Base-by-base conservation (phyloP, 2,329 filamentous ascomycete genomes). In the Fusarium sp. region DNA sequence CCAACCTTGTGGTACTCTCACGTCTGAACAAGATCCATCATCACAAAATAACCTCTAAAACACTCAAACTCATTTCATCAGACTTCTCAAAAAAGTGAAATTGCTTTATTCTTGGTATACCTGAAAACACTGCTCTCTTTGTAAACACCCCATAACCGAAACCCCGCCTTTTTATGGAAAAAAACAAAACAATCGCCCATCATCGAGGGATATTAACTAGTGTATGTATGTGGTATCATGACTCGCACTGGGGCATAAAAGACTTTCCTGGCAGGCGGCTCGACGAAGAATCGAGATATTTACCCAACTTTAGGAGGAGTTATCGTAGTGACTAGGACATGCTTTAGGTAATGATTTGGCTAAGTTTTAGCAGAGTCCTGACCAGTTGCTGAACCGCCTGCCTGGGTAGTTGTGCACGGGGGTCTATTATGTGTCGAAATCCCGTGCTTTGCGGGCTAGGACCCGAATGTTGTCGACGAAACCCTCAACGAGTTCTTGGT, bases 391-490 rank as follows among this genome's bases (percentile, higher is more conserved):
- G 22, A 4, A 24, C 22, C 22, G 22, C 22, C 22, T 24, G 22
- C 22, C 22, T 34, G 45, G 65, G 28, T 31, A 18, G 17, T 17
- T 17, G 5, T 31, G 24, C 39, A 49, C 15, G 26, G 36, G n/a
- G 36, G 7, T 58, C 46, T 39, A 42, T 48, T 48, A 20, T 8
- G 36, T 38, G 14, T 56, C 63, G 7, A 81, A 75, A 2, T 82
- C 81, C 26, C 73, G 73, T 34, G 79, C 80, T 58, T 82, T 82
- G 45, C 83, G 79, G 0, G 87, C 85, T 34, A 93, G 79, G 28
- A 90, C 82, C 18, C 89, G 84, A 36, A 92, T 83, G 71, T 96
- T 95, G 77, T 94, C 91, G 58, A 95, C 80, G 66, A 96, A 87
- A 2, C 91, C 91, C 65, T 91, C 89, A 5, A 96, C 87, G 15